Conservation (phyloP, 1,139 yeast genomes). For the Suhomyces chickasaworum region DNA sequence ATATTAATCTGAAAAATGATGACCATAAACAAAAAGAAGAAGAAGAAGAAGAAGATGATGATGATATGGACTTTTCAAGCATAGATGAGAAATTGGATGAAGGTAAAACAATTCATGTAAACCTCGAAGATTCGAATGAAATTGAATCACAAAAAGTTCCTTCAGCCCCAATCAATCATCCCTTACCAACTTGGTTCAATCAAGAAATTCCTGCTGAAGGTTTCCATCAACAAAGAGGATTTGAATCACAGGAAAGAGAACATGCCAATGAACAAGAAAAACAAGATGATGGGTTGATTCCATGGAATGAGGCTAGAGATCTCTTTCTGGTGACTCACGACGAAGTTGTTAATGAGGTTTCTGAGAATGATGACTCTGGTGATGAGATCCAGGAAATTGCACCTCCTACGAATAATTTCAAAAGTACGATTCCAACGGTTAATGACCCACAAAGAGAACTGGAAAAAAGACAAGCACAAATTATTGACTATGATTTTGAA, state of each 20-base stretch:
- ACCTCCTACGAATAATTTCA: constrained; percentile 2
- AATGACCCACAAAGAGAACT: constrained; percentile 1
- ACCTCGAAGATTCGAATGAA: background rate
- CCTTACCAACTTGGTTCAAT: constrained; percentile 38
- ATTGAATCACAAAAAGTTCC: background rate
- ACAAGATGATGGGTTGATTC: constrained; percentile 50
- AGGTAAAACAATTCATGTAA: background rate
- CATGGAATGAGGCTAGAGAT: constrained; percentile 50
- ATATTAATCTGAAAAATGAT: no score
- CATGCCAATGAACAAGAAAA: constrained; percentile 35
- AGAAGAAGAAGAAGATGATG: background rate
- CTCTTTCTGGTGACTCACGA: constrained; percentile 22
- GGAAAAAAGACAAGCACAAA: constrained; percentile 22
- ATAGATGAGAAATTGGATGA: background rate
- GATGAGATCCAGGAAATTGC: constrained; percentile 19
- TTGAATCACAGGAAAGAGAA: constrained; percentile 18
- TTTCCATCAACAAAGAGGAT: constrained; percentile 13
- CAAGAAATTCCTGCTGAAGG: constrained; percentile 15
- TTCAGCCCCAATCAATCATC: background rate
- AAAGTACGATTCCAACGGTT: background rate
- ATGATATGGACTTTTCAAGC: background rate
- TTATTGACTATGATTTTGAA: constrained; percentile 64
- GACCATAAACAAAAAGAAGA: no score
- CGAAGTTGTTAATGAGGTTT: constrained; percentile 16
- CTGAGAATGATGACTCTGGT: constrained; percentile 11